Percentiles rank a stretch among this genome's conserved stretches.
Evolutionary conservation across 495 filamentous ascomycete species (phyloP).

Genomic region (Penicillium psychrofluorescens): DNA sequence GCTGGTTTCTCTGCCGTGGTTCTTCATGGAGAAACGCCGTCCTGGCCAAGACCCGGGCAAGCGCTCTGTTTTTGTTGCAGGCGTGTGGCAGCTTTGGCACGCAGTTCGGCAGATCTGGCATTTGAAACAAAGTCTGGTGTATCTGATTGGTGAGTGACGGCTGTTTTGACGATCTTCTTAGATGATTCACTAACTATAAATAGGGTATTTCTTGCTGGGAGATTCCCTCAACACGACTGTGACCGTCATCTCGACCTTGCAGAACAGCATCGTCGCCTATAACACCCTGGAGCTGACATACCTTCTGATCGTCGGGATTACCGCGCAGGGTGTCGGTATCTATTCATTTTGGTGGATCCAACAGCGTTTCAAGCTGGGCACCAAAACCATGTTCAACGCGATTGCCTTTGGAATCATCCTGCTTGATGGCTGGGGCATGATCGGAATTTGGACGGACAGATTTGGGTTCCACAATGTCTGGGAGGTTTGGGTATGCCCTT

Average conservation of each 20-base stretch:
- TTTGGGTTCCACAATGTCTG: constrained; percentile 58
- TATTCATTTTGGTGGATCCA: constrained; percentile 54
- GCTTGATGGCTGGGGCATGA: constrained; percentile 60
- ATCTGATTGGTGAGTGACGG: constrained; percentile 43
- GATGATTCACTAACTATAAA: background rate
- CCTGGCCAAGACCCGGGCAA: constrained; percentile 47
- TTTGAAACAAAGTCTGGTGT: constrained; percentile 56
- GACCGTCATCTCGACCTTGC: constrained; percentile 56
- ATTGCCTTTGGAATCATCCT: constrained; percentile 50
- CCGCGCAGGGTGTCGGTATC: constrained; percentile 55
- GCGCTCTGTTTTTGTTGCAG: constrained; percentile 44
- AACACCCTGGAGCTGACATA: constrained; percentile 55
- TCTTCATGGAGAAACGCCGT: constrained; percentile 53
- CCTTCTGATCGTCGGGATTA: constrained; percentile 56
- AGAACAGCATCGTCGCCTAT: constrained; percentile 55
- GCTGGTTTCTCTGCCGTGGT: constrained; percentile 54
- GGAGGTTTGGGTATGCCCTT: constrained; percentile 47
- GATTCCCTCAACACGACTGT: constrained; percentile 61
- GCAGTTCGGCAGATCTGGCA: constrained; percentile 53
- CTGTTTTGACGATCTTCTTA: background rate
- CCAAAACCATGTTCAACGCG: constrained; percentile 58
- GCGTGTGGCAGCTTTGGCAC: constrained; percentile 50
- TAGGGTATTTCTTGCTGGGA: constrained; percentile 57
- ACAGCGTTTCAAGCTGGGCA: constrained; percentile 41
- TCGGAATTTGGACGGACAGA: constrained; percentile 54